These are phyloP conservation scores for Auxenochlorella pyrenoidosa DNA, from an alignment of 139 green algal genomes.

Conservation along the genomic window DNA sequence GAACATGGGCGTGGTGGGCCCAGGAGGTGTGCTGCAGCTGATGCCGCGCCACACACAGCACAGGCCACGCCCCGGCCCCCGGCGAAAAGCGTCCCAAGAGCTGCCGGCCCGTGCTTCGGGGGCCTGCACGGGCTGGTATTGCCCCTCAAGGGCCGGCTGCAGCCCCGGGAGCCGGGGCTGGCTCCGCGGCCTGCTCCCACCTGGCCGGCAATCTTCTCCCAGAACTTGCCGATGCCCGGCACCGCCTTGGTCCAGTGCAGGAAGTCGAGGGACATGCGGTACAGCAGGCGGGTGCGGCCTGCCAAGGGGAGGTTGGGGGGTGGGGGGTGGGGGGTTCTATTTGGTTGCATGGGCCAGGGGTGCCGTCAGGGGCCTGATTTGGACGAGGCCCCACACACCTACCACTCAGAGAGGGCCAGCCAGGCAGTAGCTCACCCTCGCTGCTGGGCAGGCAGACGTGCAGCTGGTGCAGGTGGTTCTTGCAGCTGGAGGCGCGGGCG, in stretches of 20 bases:
- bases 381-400: too few species aligned
- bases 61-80: too few species aligned
- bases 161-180: too few species aligned
- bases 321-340: neutral
- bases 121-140: too few species aligned
- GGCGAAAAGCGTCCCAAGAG: too few species aligned
- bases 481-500: slow-evolving; percentile 61
- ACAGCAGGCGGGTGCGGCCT: slow-evolving; percentile 94
- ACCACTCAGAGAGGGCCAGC: too few species aligned
- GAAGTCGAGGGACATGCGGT: slow-evolving; percentile 98
- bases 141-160: neutral
- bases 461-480: slow-evolving; percentile 97
- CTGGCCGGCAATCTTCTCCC: slow-evolving; percentile 84
- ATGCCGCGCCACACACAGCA: too few species aligned
- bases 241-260: slow-evolving; percentile 84
- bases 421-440: slow-evolving; percentile 6
- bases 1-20: too few species aligned
- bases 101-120: too few species aligned
- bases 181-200: neutral
- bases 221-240: slow-evolving; percentile 89
- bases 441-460: slow-evolving; percentile 94
- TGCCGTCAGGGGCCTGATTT: too few species aligned
- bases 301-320: neutral
- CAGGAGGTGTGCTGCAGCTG: too few species aligned
- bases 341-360: too few species aligned